Conservation (phyloP, 108 stramenopile species). For the Cyclotella distinguenda region DNA sequence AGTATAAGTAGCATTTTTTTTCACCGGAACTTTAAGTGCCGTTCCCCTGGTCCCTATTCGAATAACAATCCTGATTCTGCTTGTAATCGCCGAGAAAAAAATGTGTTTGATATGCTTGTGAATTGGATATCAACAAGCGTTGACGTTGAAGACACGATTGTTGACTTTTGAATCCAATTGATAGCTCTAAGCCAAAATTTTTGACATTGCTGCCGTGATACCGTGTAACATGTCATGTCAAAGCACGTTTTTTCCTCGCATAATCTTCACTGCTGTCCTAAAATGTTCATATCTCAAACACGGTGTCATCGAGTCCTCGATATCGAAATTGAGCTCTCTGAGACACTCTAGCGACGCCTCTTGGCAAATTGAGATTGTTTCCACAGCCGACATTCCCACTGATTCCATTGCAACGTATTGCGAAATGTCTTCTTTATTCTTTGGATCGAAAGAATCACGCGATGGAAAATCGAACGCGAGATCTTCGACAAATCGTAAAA, state of each 20-base stretch:
- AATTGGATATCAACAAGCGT: too few species aligned
- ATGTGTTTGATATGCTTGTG: too few species aligned
- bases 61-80: too few species aligned
- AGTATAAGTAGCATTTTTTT: too few species aligned
- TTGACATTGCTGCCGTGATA: too few species aligned
- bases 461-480: conserved; percentile 38
- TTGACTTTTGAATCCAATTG: too few species aligned
- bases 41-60: too few species aligned
- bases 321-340: conserved; percentile 28
- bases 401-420: conserved; percentile 50
- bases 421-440: conserved; percentile 40
- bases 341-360: conserved; percentile 57
- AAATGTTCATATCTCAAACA: conserved; percentile 28
- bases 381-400: conserved; percentile 62
- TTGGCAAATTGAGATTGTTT: conserved; percentile 62
- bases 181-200: too few species aligned
- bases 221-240: not conserved
- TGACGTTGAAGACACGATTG: too few species aligned
- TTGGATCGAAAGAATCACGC: conserved; percentile 29
- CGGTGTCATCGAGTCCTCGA: conserved; percentile 6
- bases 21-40: too few species aligned
- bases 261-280: conserved; percentile 19
- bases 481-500: conserved; percentile 34
- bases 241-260: conserved; percentile 20
- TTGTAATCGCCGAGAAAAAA: too few species aligned